Evolutionary conservation across 176 grass and related monocot species (phyloP).

Genomic region (Musa troglodytarum): DNA sequence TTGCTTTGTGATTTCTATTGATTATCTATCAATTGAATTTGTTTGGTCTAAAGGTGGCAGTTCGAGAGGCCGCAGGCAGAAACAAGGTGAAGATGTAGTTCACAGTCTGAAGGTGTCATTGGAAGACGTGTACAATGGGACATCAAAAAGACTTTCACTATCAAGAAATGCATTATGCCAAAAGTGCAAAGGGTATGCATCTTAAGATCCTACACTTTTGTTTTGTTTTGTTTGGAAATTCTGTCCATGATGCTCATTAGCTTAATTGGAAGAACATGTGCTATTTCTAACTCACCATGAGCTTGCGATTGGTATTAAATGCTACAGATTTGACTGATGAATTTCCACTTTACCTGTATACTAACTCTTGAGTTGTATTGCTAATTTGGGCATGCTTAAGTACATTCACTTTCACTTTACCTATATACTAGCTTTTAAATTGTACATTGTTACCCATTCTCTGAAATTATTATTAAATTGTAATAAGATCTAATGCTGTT

Average conservation of each 20-base stretch:
- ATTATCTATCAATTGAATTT: not conserved
- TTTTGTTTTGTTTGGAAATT: not conserved
- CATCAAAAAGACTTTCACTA: constrained; percentile 74
- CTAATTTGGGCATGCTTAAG: not conserved
- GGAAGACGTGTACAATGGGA: constrained; percentile 83
- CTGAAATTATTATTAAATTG: not conserved
- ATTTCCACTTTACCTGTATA: not conserved
- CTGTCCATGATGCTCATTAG: not conserved
- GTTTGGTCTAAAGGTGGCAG: constrained; percentile 42
- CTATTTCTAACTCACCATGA: not conserved
- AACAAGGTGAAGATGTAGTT: constrained; percentile 69
- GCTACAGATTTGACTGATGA: not conserved
- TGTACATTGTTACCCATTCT: not conserved
- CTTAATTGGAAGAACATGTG: not conserved
- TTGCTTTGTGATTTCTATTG: not conserved
- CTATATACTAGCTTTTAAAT: not conserved
- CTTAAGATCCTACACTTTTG: constrained; percentile 1
- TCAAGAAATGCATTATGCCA: constrained; percentile 62
- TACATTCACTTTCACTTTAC: too few species aligned
- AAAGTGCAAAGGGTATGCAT: constrained; percentile 85
- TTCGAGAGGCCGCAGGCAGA: constrained; percentile 75
- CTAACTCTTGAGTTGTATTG: not conserved
- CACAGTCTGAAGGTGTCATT: constrained; percentile 79
- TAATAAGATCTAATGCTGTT: not conserved
- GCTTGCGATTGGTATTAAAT: not conserved